Evolutionary conservation across 1,284 basidiomycete species (phyloP).

Genomic region (Leccinum pachyderme): DNA sequence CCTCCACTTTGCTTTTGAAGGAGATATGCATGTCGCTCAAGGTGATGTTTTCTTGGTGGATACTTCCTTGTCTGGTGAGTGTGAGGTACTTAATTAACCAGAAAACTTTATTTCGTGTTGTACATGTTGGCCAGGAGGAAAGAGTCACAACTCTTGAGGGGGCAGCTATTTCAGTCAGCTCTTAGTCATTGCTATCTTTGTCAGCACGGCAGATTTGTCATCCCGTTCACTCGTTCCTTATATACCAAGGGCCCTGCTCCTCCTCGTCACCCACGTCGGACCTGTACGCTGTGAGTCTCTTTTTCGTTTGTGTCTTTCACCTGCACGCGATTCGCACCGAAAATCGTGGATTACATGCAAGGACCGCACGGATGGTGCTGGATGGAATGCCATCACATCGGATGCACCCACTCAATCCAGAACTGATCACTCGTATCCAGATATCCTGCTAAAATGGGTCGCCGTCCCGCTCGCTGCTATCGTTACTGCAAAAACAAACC

Average conservation of each 20-base stretch:
- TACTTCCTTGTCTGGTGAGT: too few species aligned
- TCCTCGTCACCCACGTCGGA: not conserved
- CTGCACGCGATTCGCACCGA: not conserved
- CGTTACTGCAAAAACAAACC: slow-evolving; percentile 99
- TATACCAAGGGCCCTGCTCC: not conserved
- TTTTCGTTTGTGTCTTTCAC: not conserved
- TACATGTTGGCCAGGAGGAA: too few species aligned
- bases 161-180: too few species aligned
- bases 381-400: not conserved
- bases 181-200: not conserved
- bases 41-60: too few species aligned
- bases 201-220: not conserved
- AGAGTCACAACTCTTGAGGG: too few species aligned
- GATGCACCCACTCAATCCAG: not conserved
- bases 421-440: slow-evolving; percentile 15
- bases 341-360: not conserved
- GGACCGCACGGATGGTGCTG: not conserved
- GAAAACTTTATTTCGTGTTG: too few species aligned
- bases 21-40: too few species aligned
- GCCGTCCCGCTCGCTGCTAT: slow-evolving; percentile 95
- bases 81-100: too few species aligned
- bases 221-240: not conserved
- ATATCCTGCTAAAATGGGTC: slow-evolving; percentile 65
- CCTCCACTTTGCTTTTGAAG: too few species aligned
- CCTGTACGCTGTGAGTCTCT: not conserved